A percentile compares a stretch with the other conserved stretches of the same genome.
Conservation (phyloP, 768 basidiomycete genomes). For the Mycena crocata region DNA sequence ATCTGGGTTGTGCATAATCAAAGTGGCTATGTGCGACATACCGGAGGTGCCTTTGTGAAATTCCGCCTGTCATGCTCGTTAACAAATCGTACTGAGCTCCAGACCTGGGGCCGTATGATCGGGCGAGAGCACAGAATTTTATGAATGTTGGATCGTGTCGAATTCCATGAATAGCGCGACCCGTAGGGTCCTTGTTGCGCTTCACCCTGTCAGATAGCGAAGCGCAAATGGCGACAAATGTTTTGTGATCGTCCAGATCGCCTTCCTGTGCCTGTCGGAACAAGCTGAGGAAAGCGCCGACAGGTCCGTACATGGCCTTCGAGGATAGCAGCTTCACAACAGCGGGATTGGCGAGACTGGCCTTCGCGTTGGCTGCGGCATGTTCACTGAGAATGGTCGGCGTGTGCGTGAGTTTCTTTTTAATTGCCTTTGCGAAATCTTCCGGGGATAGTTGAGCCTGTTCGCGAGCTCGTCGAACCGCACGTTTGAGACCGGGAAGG, state of each 20-base stretch:
- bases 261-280: neutral
- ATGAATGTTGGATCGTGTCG: neutral
- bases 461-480: neutral
- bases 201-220: neutral
- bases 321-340: neutral
- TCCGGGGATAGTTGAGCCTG: neutral
- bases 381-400: neutral
- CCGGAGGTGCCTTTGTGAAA: neutral
- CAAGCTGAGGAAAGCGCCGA: neutral
- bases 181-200: neutral
- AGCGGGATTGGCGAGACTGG: neutral
- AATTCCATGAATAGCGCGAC: neutral
- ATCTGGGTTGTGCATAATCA: no score
- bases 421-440: neutral
- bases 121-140: neutral
- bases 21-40: neutral
- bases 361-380: neutral
- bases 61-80: neutral
- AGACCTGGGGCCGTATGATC: neutral
- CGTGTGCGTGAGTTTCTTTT: neutral
- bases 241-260: neutral
- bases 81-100: conserved; percentile 1
- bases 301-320: neutral
- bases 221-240: neutral
- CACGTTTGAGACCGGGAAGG: neutral